phyloP scores from a whole-genome alignment of 2,329 filamentous ascomycete genomes.

The Colletotrichum cuscutae region DNA sequence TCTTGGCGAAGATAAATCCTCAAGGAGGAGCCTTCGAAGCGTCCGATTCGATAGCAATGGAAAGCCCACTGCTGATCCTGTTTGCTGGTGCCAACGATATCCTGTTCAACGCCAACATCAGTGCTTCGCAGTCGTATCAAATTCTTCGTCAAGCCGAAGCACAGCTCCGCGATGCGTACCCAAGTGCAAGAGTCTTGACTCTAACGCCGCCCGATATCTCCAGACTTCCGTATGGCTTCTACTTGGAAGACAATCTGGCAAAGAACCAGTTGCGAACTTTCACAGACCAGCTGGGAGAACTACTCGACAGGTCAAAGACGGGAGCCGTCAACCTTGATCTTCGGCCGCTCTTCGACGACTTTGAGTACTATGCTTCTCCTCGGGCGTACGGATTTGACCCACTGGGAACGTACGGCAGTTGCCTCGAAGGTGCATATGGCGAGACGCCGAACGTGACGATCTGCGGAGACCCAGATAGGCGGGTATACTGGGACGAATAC shows the following conservation, averaged over 20 bases:
- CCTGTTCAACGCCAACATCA: conserved; percentile 27
- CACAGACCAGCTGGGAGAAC: not conserved
- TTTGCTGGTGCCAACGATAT: conserved; percentile 25
- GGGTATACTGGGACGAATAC: conserved; percentile 32
- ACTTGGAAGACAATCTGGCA: not conserved
- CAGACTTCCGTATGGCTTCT: conserved; percentile 18
- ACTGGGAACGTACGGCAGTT: conserved; percentile 27
- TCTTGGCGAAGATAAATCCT: conserved; percentile 4
- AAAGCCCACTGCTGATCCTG: conserved; percentile 7
- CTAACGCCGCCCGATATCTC: conserved; percentile 23
- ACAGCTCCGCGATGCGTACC: not conserved
- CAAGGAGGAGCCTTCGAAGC: not conserved
- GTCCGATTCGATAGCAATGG: not conserved
- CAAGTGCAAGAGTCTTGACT: not conserved
- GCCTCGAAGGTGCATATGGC: conserved; percentile 18
- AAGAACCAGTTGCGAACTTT: conserved; percentile 8
- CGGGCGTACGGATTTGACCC: conserved; percentile 9
- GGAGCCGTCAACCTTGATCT: conserved; percentile 5
- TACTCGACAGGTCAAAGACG: not conserved
- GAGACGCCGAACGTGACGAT: conserved; percentile 28
- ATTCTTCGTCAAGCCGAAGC: not conserved
- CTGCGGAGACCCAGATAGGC: conserved; percentile 13
- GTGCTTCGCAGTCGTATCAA: conserved; percentile 24
- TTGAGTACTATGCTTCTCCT: conserved; percentile 26
- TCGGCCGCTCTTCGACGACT: conserved; percentile 21